Base-by-base conservation (phyloP, 257 asterid genomes). In the Scutellaria minor region DNA sequence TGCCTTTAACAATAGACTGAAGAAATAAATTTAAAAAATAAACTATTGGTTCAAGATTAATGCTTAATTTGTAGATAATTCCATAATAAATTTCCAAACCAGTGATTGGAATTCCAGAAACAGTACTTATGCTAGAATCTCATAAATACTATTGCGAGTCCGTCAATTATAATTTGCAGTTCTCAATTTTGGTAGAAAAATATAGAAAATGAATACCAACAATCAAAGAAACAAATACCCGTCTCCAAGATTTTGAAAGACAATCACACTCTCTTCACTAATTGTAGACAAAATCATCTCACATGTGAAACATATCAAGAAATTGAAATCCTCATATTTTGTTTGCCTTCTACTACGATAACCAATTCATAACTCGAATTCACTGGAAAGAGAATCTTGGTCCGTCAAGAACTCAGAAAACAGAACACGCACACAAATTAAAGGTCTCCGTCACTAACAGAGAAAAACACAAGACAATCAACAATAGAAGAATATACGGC, bases 1-100 rank as follows among this genome's bases (percentile, higher is more conserved):
- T 35, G 11, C 39, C 47, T 57, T 35, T 40, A 46, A 12, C 40
- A 7, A 75, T 41, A 24, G 64, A 55, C 80, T 79, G 61, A 12
- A 44, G 31, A 50, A 9, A 37, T 6, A 52, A 55, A 31, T 31
- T 31, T 31, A n/a, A 56, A 22, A 69, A 7, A 61, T 44, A 20
- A 31, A 72, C 12, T 55, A 66, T 20, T 44, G 51, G 22, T 48
- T 58, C 22, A 41, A 42, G 14, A 9, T 62, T 15, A 15, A 18
- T 57, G 64, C 12, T 18, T 42, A 7, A 12, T 10, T 2, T 2
- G 5, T 18, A 51, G 14, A 10, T 5, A 44, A 53, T 54, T 22
- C 42, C 2, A 72, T 37, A 8, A 11, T 14, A 3, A n/a, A 52
- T 63, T 24, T 58, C 35, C 65, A 31, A 64, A 41, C 22, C 27